Evolutionary conservation across 148 eudicot species (phyloP).

Genomic region (Agrostemma githago): DNA sequence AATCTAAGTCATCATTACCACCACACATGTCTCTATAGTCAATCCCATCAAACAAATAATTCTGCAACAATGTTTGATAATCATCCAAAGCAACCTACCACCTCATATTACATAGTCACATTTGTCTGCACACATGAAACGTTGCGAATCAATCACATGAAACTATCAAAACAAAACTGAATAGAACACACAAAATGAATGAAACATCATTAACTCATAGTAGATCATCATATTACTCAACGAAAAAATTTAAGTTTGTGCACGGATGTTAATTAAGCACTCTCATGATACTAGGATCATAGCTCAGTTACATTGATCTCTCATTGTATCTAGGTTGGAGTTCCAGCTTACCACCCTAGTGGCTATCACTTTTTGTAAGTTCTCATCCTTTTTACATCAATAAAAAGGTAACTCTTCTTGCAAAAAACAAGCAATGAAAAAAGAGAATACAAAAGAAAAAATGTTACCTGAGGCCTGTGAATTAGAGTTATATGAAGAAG

Average conservation of each 20-base stretch:
- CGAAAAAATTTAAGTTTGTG: too few species aligned
- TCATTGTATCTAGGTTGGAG: too few species aligned
- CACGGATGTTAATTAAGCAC: too few species aligned
- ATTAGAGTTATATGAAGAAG: constrained; percentile 41
- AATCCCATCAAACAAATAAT: too few species aligned
- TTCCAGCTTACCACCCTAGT: too few species aligned
- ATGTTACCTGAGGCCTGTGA: constrained; percentile 69
- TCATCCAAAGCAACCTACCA: neutral
- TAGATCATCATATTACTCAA: constrained; percentile 4
- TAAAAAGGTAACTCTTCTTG: too few species aligned
- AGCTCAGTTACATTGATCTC: too few species aligned
- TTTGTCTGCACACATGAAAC: neutral
- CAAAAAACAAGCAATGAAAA: neutral
- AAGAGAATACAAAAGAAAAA: constrained; percentile 8
- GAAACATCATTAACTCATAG: neutral
- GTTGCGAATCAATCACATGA: neutral
- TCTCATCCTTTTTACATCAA: too few species aligned
- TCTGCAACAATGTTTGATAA: too few species aligned
- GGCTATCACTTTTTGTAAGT: too few species aligned
- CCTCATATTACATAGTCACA: neutral
- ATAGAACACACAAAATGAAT: neutral
- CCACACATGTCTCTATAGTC: neutral
- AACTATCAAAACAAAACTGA: neutral
- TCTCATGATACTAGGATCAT: too few species aligned
- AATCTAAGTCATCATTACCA: neutral